Percentiles rank a stretch among this genome's conserved stretches.
Conservation (phyloP, 257 asterid genomes). For the Rubia yunnanensis region DNA sequence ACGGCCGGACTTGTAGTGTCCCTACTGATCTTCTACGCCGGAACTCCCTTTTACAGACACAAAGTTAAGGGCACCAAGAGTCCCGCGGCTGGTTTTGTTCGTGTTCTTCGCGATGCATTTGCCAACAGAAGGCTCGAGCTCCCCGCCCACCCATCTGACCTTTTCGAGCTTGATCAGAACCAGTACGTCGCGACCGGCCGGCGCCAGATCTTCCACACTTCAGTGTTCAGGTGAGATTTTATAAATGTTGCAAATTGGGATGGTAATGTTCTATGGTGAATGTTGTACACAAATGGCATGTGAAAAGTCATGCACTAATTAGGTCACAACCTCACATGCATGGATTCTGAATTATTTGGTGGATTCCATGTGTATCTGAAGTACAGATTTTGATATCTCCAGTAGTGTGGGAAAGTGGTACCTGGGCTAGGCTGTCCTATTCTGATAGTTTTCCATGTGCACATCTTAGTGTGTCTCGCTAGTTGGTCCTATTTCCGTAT, state of each 20-base stretch:
- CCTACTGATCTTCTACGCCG: constrained; percentile 48
- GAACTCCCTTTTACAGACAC: constrained; percentile 67
- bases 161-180: constrained; percentile 57
- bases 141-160: constrained; percentile 36
- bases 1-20: constrained; percentile 53
- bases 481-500: not conserved
- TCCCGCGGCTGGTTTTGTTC: constrained; percentile 50
- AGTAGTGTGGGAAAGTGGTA: constrained; percentile 5
- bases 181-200: constrained; percentile 39
- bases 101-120: constrained; percentile 40
- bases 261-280: too few species aligned
- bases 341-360: not conserved
- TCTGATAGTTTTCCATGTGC: constrained; percentile 9
- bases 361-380: not conserved
- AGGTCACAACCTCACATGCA: not conserved
- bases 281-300: too few species aligned
- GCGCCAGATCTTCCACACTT: constrained; percentile 57
- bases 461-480: constrained; percentile 13
- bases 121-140: constrained; percentile 39
- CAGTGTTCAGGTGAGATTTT: constrained; percentile 45
- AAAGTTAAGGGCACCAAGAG: constrained; percentile 44
- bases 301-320: too few species aligned
- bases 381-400: constrained; percentile 9
- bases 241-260: too few species aligned
- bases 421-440: not conserved